Evolutionary conservation across 306 rosid species (phyloP).

Genomic region (Fagus crenata): DNA sequence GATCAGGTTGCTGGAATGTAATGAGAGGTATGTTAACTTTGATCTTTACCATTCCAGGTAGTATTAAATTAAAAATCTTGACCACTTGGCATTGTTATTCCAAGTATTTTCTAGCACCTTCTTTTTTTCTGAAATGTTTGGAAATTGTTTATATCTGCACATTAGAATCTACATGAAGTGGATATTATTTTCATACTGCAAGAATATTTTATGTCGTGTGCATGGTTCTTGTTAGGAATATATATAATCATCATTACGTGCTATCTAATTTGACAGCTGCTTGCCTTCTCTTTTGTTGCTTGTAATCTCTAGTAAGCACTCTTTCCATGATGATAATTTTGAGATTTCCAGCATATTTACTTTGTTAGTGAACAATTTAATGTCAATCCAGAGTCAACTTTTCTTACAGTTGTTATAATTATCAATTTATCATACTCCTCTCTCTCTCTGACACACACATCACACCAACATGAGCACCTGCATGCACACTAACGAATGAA

Average conservation of each 20-base stretch:
- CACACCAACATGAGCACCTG: too few relatives aligned
- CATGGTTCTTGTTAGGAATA: not conserved
- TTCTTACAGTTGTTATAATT: not conserved
- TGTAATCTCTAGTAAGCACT: not conserved
- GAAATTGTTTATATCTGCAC: not conserved
- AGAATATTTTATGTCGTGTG: not conserved
- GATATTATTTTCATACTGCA: not conserved
- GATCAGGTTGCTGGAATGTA: constrained; percentile 20
- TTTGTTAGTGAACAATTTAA: not conserved
- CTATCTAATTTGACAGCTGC: not conserved
- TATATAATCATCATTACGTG: not conserved
- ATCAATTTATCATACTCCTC: not conserved
- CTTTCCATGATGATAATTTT: not conserved
- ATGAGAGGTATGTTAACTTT: constrained; percentile 24
- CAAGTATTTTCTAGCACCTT: not conserved
- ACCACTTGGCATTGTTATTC: not conserved
- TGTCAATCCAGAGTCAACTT: not conserved
- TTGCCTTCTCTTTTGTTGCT: not conserved
- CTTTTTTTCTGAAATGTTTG: not conserved
- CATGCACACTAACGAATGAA: too few relatives aligned
- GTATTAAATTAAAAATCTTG: not conserved
- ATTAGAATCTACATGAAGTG: not conserved
- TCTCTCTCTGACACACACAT: too few relatives aligned
- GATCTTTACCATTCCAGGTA: not conserved
- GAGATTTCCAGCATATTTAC: not conserved